phyloP scores from a whole-genome alignment of 495 filamentous ascomycete genomes.

The Trichoderma erinaceum region DNA sequence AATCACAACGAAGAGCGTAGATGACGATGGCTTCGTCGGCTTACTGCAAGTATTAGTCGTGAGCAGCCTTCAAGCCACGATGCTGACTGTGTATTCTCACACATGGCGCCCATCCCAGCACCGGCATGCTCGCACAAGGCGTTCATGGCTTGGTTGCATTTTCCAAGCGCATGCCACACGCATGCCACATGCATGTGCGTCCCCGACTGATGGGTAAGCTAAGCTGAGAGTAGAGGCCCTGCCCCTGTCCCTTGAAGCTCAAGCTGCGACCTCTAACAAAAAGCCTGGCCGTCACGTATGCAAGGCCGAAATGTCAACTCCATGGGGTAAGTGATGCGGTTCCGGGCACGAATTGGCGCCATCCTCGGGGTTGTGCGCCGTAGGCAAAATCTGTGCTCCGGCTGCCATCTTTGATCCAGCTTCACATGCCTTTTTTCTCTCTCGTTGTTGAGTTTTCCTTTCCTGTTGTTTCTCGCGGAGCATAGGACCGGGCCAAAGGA shows the following conservation, averaged over 20 bases:
- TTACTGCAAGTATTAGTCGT: neutral
- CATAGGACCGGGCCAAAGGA: neutral
- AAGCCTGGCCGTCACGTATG: neutral
- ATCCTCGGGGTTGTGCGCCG: neutral
- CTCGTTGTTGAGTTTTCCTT: too few relatives aligned
- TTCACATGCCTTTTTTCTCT: neutral
- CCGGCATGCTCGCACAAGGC: neutral
- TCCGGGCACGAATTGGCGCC: neutral
- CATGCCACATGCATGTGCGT: slow-evolving; percentile 3
- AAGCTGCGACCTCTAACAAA: neutral
- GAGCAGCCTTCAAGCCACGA: neutral
- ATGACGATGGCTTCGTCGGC: neutral
- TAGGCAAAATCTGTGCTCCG: neutral
- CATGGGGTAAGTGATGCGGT: neutral
- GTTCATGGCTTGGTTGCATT: slow-evolving; percentile 4
- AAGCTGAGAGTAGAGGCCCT: neutral
- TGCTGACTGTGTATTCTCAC: neutral
- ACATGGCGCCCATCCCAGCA: neutral
- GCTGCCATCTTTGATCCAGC: neutral
- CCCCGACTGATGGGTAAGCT: slow-evolving; percentile 13
- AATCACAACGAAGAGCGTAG: neutral
- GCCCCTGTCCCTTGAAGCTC: slow-evolving; percentile 3
- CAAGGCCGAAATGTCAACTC: neutral
- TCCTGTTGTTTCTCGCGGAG: too few relatives aligned
- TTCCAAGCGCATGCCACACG: neutral